Percentiles rank a stretch among this genome's conserved stretches.
phyloP scores from a whole-genome alignment of 2,329 filamentous ascomycete species.

The Aspergillus luchuensis region DNA sequence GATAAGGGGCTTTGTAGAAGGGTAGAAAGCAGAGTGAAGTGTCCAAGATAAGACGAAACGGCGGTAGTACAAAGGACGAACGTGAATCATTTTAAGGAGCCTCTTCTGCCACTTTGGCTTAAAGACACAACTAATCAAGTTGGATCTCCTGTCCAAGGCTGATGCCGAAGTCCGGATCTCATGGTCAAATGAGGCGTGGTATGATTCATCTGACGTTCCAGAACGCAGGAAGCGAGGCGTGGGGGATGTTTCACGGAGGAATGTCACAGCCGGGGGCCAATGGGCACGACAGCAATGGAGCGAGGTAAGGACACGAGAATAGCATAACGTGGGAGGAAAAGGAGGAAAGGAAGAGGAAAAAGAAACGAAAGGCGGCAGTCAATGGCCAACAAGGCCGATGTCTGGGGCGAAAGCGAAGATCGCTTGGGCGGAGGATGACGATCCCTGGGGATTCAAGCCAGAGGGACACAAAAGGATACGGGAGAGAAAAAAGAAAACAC shows the following conservation, averaged over 20 bases:
- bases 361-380: constrained; percentile 12
- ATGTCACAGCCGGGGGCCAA: background rate
- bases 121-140: background rate
- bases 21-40: background rate
- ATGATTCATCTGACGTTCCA: constrained; percentile 7
- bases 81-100: constrained; percentile 6
- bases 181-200: constrained; percentile 6
- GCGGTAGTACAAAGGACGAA: constrained; percentile 20
- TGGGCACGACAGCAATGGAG: background rate
- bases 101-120: constrained; percentile 4
- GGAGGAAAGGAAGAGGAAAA: background rate
- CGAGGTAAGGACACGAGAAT: constrained; percentile 4
- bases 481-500: constrained; percentile 10
- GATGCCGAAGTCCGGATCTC: background rate
- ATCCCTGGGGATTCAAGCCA: constrained; percentile 5
- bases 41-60: background rate
- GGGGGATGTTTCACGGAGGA: constrained; percentile 7
- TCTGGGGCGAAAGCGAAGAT: constrained; percentile 13
- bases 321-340: constrained; percentile 5
- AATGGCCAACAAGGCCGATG: constrained; percentile 10
- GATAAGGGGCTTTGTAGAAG: background rate
- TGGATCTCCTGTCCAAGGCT: background rate
- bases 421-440: constrained; percentile 5
- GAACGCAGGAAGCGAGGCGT: background rate
- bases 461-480: background rate